Percentiles rank a stretch among this genome's conserved stretches.
Evolutionary conservation across 208 protist genomes (phyloP).

Genomic region (Leishmania lainsoni): DNA sequence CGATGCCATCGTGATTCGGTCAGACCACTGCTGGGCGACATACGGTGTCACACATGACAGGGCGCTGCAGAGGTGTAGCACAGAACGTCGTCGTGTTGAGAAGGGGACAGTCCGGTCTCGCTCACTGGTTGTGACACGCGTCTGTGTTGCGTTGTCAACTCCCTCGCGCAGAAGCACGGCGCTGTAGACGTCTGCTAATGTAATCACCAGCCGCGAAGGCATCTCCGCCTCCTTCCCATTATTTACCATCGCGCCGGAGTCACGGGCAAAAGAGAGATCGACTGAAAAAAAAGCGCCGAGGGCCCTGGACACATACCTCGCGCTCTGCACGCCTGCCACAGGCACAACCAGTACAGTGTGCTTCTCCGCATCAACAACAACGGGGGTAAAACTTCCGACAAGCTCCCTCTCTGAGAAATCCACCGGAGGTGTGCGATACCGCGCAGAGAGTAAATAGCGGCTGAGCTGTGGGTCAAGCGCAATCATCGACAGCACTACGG

Average conservation of each 20-base stretch:
- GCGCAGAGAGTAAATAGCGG: conserved; percentile 17
- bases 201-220: not conserved
- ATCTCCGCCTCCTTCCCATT: not conserved
- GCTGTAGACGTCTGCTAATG: conserved; percentile 20
- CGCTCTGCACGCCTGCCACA: not conserved
- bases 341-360: conserved; percentile 16
- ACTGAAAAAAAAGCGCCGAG: conserved; percentile 13
- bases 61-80: conserved; percentile 28
- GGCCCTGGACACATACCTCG: not conserved
- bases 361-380: conserved; percentile 6
- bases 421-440: conserved; percentile 9
- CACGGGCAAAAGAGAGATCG: not conserved
- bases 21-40: conserved; percentile 30
- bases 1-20: conserved; percentile 6
- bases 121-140: not conserved
- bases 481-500: conserved; percentile 13
- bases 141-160: not conserved
- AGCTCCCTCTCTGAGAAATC: conserved; percentile 1
- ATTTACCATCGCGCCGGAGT: not conserved
- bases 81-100: not conserved
- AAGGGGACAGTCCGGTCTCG: not conserved
- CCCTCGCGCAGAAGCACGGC: not conserved
- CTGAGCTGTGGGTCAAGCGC: conserved; percentile 17
- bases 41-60: conserved; percentile 17
- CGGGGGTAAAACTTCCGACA: conserved; percentile 6